Evolutionary conservation across 2,329 filamentous ascomycete species (phyloP).

Genomic region (Botrytis fragariae): DNA sequence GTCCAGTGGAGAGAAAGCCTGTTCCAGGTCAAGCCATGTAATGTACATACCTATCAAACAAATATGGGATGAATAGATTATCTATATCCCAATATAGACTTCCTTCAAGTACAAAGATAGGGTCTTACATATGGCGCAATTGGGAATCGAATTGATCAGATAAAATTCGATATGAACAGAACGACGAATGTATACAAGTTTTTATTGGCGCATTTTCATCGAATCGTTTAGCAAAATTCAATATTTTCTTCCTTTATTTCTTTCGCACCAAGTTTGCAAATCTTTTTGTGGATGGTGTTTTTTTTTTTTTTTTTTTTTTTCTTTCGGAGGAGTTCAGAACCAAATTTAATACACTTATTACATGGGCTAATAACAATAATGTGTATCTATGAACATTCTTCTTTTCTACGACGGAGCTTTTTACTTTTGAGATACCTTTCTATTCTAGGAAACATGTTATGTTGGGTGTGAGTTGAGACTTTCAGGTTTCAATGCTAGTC

Average conservation of each 20-base stretch:
- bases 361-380: conserved; percentile 21
- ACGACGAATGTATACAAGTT: conserved; percentile 28
- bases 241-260: conserved; percentile 7
- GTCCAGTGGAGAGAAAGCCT: conserved; percentile 31
- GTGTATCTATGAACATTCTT: conserved; percentile 18
- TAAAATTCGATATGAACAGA: conserved; percentile 24
- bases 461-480: not conserved
- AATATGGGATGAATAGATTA: conserved; percentile 13
- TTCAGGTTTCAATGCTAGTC: conserved; percentile 15
- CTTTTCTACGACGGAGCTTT: conserved; percentile 7
- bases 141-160: conserved; percentile 19
- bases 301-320: conserved; percentile 14
- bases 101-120: conserved; percentile 15
- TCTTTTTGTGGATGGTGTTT: not conserved
- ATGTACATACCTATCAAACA: conserved; percentile 16
- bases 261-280: conserved; percentile 15
- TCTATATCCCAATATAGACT: not conserved
- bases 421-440: conserved; percentile 12
- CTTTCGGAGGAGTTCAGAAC: conserved; percentile 12
- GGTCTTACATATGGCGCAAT: conserved; percentile 20
- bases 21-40: conserved; percentile 38
- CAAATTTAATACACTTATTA: conserved; percentile 12
- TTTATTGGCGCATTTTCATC: conserved; percentile 8
- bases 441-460: not conserved
- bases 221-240: conserved; percentile 11